Base-by-base conservation (phyloP, 1,284 basidiomycete genomes). In the Ceratobasidium sp. region DNA sequence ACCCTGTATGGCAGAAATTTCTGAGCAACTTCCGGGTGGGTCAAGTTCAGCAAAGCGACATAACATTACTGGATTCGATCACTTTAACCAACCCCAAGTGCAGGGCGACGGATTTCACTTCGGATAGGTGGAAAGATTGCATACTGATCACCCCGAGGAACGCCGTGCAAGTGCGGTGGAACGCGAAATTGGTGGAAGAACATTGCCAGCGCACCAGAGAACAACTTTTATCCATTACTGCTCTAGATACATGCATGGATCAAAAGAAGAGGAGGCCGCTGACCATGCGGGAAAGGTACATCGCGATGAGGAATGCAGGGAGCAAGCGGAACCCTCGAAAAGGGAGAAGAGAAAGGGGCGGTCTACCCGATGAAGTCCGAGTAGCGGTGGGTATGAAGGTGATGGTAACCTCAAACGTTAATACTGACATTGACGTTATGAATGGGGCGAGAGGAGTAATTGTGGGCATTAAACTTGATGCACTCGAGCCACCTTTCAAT, bases 111-210 rank as follows among this genome's bases (percentile, higher is more conserved):
- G 81, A 84, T 54, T 83, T 84, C 76, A 28, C 56, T 0, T 44
- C 59, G 23, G 56, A 38, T 10, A 20, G 82, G 13, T 86, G 85
- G 85, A 81, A 77, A 0, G 79, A 82, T 2, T 81, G 82, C 0
- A 44, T 68, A 0, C 78, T 87, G 1, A 82, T 86, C 2, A 87
- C 84, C 26, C 84, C 85, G 1, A 66, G 83, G 10, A 85, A 87
- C 79, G 80, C 78, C 1, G 84, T 86, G 0, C 81, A 83, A 0
- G 81, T 23, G 12, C 67, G 78, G n/a, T 86, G 85, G 85, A 86
- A 87, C 67, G 66, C 78, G 2, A 77, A 69, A 1, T 81, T 83
- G 0, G 17, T 82, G 1, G 44, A 67, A 20, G 80, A 82, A 54
- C 81, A 82, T 54, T 81, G 81, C 66, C 20, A 50, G n/a, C 40